Conservation (phyloP, 257 asterid genomes). For the Pogostemon cablin region DNA sequence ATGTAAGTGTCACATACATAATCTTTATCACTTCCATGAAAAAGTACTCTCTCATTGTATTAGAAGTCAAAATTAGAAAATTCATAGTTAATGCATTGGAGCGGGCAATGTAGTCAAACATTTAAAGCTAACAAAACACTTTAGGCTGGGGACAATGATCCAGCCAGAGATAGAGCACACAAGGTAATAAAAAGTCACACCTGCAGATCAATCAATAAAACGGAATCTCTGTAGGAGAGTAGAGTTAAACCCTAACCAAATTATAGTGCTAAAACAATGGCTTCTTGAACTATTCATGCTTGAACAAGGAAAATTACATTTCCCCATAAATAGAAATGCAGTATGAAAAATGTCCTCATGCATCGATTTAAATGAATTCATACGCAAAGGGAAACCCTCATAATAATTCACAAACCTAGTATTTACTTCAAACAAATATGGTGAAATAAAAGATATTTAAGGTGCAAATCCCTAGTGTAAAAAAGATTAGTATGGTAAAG, state of each 20-base stretch:
- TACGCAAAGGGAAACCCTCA: neutral
- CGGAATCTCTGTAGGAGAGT: too few species aligned
- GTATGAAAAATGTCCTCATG: neutral
- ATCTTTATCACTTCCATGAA: constrained; percentile 4
- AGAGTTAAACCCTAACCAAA: too few species aligned
- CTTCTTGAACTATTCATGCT: neutral
- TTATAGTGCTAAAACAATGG: neutral
- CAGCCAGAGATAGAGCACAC: too few species aligned
- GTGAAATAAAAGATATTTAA: neutral
- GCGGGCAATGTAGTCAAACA: neutral
- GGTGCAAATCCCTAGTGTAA: neutral
- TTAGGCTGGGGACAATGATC: too few species aligned
- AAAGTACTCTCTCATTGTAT: neutral
- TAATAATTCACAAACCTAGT: constrained; percentile 13
- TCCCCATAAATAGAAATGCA: constrained; percentile 10
- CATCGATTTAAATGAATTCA: neutral
- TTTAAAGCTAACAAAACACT: too few species aligned
- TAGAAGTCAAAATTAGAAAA: neutral
- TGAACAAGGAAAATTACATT: neutral
- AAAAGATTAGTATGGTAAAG: constrained; percentile 6
- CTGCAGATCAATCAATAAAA: too few species aligned
- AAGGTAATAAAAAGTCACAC: too few species aligned
- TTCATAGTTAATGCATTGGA: neutral
- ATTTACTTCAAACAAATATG: constrained; percentile 13
- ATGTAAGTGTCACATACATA: neutral